A percentile compares a stretch with the other conserved stretches of the same genome.
These are phyloP conservation scores for Apiospora hydei DNA, from an alignment of 2,329 filamentous ascomycete species.

Conservation along the genomic window DNA sequence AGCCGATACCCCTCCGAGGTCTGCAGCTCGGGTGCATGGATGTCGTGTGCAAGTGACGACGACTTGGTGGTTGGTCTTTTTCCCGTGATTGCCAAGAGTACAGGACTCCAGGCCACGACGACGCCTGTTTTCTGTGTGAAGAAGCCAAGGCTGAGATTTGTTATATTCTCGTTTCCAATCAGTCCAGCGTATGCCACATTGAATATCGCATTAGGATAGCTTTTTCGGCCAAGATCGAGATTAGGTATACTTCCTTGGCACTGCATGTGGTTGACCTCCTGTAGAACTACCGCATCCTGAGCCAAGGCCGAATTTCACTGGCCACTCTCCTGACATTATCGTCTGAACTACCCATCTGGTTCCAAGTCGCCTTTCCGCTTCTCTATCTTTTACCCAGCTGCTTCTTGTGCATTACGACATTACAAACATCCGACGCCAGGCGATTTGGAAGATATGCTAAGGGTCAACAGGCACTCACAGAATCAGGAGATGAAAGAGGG, in stretches of 20 bases:
- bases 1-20: not conserved
- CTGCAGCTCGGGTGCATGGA: not conserved
- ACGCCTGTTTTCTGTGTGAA: not conserved
- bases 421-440: too few species aligned
- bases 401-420: not conserved
- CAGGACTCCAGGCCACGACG: not conserved
- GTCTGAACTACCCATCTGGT: not conserved
- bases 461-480: not conserved
- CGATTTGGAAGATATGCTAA: not conserved
- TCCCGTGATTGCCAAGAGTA: not conserved
- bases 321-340: not conserved
- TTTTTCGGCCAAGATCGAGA: not conserved
- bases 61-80: not conserved
- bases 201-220: not conserved
- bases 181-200: not conserved
- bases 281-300: not conserved
- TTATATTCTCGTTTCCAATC: not conserved
- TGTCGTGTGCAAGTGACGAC: conserved; percentile 16
- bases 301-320: not conserved
- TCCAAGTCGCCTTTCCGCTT: not conserved
- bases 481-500: not conserved
- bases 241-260: not conserved
- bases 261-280: not conserved
- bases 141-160: not conserved
- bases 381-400: not conserved